Conservation (phyloP, 2,329 filamentous ascomycete species). For the Cercospora brassicicola region DNA sequence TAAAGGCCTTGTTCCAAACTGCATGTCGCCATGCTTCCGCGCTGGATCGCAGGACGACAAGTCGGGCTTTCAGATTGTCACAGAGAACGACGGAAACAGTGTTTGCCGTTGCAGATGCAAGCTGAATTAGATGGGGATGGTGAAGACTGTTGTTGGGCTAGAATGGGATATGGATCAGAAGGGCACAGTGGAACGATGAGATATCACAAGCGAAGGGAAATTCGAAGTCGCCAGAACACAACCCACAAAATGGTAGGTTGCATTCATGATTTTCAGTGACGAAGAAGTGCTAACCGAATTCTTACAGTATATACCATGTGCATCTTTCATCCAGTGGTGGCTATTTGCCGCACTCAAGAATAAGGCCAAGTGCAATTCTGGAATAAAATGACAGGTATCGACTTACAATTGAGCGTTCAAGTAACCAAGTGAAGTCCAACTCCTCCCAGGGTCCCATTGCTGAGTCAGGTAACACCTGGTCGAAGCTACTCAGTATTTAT, state of each 20-base stretch:
- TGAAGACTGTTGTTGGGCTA: no score
- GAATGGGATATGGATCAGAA: no score
- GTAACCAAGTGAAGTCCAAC: neutral
- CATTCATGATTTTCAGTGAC: no score
- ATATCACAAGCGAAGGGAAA: no score
- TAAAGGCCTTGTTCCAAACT: neutral
- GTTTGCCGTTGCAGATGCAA: neutral
- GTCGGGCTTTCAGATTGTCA: neutral
- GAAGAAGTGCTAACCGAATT: no score
- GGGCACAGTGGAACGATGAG: no score
- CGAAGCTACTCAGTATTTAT: neutral
- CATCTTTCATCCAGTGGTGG: neutral
- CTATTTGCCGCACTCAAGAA: neutral
- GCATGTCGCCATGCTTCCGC: neutral
- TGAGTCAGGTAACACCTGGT: neutral
- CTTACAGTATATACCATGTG: neutral
- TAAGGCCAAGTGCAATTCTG: no score
- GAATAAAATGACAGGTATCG: neutral
- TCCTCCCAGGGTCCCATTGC: neutral
- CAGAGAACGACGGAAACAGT: neutral
- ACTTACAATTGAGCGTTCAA: neutral
- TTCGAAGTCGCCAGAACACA: no score
- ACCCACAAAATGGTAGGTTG: no score
- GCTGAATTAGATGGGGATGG: neutral
- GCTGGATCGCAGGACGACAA: neutral